Base-by-base conservation (phyloP, 371 early-diverging fungal genomes). In the Mucor circinelloides region DNA sequence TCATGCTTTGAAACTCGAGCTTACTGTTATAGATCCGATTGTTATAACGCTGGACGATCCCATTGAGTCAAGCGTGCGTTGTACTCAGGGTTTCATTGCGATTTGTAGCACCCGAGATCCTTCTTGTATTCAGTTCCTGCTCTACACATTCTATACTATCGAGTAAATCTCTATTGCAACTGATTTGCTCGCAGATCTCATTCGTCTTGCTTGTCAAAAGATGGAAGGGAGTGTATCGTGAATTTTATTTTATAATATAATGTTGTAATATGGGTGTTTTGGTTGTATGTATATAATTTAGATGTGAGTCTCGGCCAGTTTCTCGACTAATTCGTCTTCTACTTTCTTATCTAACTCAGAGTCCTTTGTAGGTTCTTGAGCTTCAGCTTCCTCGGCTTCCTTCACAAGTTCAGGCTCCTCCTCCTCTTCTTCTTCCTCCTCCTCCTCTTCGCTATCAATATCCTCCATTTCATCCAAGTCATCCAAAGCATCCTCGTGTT, bases 391-490 rank as follows among this genome's bases (percentile, higher is more conserved):
- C 17, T 69, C 66, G 28, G 72, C 72, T 15, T 65, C 63, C 46
- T 77, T 71, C 1, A 74, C 76, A 44, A 79, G 77, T 48, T 77
- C 67, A 44, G 75, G 77, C 17, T 74, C 66, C 21, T 83, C 77
- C 34, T 74, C 76, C 32, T 87, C 89, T 42, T 87, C 84, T 2
- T 85, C 88, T 13, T 93, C 91, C 1, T 85, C 88, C 19, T 89
- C 91, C 93, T 44, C 91, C 87, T 56, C 85, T 87, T 40, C 93
- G 28, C 89, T 90, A 21, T 89, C 89, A 9, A 88, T 76, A 50
- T 93, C 92, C 72, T 96, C 98, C 97, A 97, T 97, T 69, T 99
- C 99, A 62, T 95, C 95, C 58, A 97, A 79, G 60, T 94, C 95
- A 44, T 94, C 97, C 54, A 98, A 80, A 55, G 91, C 92, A 67